Evolutionary conservation across 2,329 filamentous ascomycete species (phyloP), one percentile per base, ranked within the genome.

Genomic region (Xylariaceae sp.): DNA sequence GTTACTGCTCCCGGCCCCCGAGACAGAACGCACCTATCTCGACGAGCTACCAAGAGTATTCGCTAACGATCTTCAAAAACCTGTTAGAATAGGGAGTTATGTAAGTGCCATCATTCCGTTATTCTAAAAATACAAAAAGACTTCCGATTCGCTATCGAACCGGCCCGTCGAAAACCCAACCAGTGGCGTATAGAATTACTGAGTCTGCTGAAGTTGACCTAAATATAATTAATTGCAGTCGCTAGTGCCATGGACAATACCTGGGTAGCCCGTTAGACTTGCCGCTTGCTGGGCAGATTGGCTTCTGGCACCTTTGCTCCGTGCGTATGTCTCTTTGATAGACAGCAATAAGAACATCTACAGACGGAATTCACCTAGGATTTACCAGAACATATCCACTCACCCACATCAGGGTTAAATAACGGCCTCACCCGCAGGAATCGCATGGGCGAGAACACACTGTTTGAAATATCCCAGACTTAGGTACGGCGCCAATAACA

Each of bases 221-320:
- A 50, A 45, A 44, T 40, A 50, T 54, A 53, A 35, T 50, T 20
- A 29, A 18, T 50, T n/a, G n/a, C n/a, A 26, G 44, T 32, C 45
- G 49, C 51, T 42, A 40, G 29, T 39, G 26, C 45, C 20, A 21
- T 35, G 37, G 44, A 58, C 54, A 59, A 60, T 59, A 42, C 51
- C 55, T 57, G 51, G 37, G 50, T 50, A n/a, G n/a, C n/a, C n/a
- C 57, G 33, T 46, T 52, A 55, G 55, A 46, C 46, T 48, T n/a
- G 9, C 32, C 26, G 21, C 26, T 29, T 44, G 36, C 42, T 37
- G 41, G 42, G 16, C 21, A 32, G 10, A 44, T n/a, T n/a, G n/a
- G n/a, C n/a, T n/a, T n/a, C n/a, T n/a, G n/a, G n/a, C n/a, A n/a
- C n/a, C n/a, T n/a, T n/a, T n/a, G n/a, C n/a, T n/a, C n/a, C 18